These are phyloP conservation scores for Lippia alba DNA, from an alignment of 305 asterid genomes.

Conservation along the genomic window DNA sequence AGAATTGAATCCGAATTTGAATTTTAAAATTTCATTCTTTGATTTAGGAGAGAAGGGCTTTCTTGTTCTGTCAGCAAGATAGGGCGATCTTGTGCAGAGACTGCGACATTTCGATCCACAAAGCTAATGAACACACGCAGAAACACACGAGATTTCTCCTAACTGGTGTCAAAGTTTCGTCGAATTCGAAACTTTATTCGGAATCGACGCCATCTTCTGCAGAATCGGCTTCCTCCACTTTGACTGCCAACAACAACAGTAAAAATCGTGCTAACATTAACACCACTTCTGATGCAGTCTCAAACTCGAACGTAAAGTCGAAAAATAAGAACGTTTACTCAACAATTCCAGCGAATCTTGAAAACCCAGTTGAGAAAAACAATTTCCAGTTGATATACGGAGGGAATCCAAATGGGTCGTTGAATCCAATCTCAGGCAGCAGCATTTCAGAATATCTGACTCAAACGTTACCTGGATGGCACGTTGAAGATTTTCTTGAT, in stretches of 20 bases:
- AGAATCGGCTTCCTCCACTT: constrained; percentile 25
- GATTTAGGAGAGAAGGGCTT: constrained; percentile 76
- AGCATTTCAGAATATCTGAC: constrained; percentile 80
- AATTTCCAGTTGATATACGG: constrained; percentile 34
- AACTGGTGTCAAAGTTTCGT: constrained; percentile 70
- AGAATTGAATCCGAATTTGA: background rate
- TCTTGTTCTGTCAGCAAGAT: constrained; percentile 88
- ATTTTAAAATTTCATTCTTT: too few relatives aligned
- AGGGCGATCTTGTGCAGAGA: constrained; percentile 85
- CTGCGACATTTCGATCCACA: constrained; percentile 78
- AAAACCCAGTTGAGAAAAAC: constrained; percentile 15
- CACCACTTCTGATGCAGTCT: constrained; percentile 40
- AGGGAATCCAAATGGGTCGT: constrained; percentile 26
- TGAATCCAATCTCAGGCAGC: constrained; percentile 38
- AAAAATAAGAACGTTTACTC: constrained; percentile 16
- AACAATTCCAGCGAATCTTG: constrained; percentile 29
- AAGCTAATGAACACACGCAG: constrained; percentile 68
- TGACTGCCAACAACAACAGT: background rate
- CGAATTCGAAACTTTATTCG: constrained; percentile 50
- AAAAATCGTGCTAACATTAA: background rate
- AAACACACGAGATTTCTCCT: constrained; percentile 81
- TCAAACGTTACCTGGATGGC: constrained; percentile 87
- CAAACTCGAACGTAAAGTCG: constrained; percentile 45
- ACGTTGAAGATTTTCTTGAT: constrained; percentile 80
- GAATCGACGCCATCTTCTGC: constrained; percentile 37